A percentile compares a stretch with the other conserved stretches of the same genome.
phyloP scores from a whole-genome alignment of 805 yeast genomes.

The Vanderwaltozyma verrucispora region DNA sequence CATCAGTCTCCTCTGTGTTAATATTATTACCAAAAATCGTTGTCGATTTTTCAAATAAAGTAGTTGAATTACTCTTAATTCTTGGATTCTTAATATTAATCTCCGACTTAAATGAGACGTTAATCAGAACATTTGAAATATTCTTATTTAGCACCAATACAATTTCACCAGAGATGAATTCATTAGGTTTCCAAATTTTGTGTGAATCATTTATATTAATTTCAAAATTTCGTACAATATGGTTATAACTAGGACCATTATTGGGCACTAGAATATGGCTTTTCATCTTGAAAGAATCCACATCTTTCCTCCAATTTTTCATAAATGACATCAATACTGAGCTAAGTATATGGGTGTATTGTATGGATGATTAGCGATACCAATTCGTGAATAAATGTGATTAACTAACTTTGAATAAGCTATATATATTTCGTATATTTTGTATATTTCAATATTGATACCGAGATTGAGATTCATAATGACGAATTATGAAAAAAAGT shows the following conservation, averaged over 20 bases:
- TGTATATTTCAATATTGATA: too few species aligned
- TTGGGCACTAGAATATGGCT: background rate
- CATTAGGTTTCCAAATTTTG: slow-evolving; percentile 68
- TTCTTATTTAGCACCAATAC: slow-evolving; percentile 47
- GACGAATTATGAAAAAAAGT: too few species aligned
- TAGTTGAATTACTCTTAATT: slow-evolving; percentile 37
- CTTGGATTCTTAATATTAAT: slow-evolving; percentile 47
- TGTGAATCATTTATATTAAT: background rate
- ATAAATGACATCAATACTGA: background rate
- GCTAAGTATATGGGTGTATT: too few species aligned
- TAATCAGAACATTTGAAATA: slow-evolving; percentile 38
- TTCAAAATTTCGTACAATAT: background rate
- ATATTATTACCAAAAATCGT: slow-evolving; percentile 42
- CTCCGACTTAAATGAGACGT: slow-evolving; percentile 45
- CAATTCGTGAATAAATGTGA: too few species aligned
- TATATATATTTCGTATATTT: too few species aligned
- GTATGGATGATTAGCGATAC: too few species aligned
- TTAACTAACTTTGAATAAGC: too few species aligned
- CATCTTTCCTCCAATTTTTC: background rate
- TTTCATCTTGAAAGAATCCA: background rate
- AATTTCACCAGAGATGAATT: slow-evolving; percentile 54
- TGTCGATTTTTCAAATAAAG: slow-evolving; percentile 49
- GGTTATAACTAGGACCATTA: background rate
- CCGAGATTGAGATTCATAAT: too few species aligned
- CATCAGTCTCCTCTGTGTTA: background rate